These are phyloP conservation scores for Vanilla planifolia DNA, from an alignment of 106 monocot species.

Conservation along the genomic window DNA sequence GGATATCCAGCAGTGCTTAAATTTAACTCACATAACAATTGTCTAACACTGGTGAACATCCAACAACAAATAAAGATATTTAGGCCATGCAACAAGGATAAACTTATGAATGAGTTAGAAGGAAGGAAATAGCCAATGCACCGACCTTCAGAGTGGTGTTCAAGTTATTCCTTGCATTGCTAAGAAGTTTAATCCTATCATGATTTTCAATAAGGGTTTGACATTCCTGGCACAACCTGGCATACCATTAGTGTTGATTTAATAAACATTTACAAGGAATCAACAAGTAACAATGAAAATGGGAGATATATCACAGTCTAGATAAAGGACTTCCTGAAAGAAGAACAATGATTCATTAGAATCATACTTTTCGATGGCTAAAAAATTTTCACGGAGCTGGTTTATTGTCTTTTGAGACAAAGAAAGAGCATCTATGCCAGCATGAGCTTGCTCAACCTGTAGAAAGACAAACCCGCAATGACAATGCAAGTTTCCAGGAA, in stretches of 20 bases:
- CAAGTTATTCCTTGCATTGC: slow-evolving; percentile 97
- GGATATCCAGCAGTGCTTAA: not conserved
- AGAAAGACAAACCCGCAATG: not conserved
- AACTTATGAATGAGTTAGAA: not conserved
- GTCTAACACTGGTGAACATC: not conserved
- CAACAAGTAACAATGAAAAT: slow-evolving; percentile 5
- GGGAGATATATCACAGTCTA: not conserved
- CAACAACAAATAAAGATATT: not conserved
- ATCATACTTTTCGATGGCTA: slow-evolving; percentile 79
- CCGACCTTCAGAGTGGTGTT: slow-evolving; percentile 94
- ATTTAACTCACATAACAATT: not conserved
- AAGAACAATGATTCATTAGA: not conserved
- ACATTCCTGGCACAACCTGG: slow-evolving; percentile 94
- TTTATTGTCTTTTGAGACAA: slow-evolving; percentile 80
- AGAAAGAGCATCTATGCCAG: slow-evolving; percentile 86
- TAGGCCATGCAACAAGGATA: not conserved
- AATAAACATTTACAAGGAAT: slow-evolving; percentile 1
- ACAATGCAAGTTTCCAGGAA: not conserved
- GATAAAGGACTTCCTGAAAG: not conserved
- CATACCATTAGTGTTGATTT: slow-evolving; percentile 8
- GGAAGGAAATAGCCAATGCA: not conserved
- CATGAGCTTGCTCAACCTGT: slow-evolving; percentile 92
- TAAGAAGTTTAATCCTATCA: slow-evolving; percentile 95
- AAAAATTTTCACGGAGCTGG: slow-evolving; percentile 79
- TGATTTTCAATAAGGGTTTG: slow-evolving; percentile 98